phyloP scores from a whole-genome alignment of 169 alveolate species.

The Plasmodium relictum region DNA sequence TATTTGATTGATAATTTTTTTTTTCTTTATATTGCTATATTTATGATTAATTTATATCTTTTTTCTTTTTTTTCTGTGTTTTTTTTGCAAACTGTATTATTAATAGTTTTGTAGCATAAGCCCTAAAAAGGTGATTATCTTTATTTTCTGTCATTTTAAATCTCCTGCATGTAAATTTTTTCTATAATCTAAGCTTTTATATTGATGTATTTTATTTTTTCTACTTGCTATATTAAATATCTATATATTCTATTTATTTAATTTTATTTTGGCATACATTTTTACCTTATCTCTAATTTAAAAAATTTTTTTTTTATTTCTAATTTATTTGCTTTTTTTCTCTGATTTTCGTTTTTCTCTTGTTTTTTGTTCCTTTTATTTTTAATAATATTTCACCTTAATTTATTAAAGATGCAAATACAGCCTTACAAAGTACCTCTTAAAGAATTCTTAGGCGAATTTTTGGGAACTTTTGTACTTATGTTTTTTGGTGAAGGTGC shows the following conservation, averaged over 20 bases:
- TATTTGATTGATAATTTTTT: too few species aligned
- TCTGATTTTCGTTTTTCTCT: background rate
- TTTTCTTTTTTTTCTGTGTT: too few species aligned
- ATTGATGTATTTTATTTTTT: too few species aligned
- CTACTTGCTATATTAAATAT: too few species aligned
- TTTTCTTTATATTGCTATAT: too few species aligned
- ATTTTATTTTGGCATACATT: constrained; percentile 2
- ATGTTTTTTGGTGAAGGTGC: constrained; percentile 77
- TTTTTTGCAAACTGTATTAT: too few species aligned
- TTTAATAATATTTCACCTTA: background rate
- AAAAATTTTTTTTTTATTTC: background rate
- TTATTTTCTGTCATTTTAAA: too few species aligned
- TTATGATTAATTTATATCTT: too few species aligned
- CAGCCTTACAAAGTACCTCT: background rate
- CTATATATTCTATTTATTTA: background rate
- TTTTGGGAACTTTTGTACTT: constrained; percentile 64
- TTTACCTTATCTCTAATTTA: background rate
- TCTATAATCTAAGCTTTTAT: too few species aligned
- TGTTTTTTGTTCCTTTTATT: background rate
- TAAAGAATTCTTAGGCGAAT: constrained; percentile 71
- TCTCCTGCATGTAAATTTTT: too few species aligned
- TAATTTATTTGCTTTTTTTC: background rate
- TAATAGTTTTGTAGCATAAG: too few species aligned
- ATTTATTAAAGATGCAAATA: constrained; percentile 19
- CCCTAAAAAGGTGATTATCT: too few species aligned